Evolutionary conservation across 306 rosid genomes (phyloP), one percentile per base, ranked within the genome.

Genomic region (Gastrolobium villosum): DNA sequence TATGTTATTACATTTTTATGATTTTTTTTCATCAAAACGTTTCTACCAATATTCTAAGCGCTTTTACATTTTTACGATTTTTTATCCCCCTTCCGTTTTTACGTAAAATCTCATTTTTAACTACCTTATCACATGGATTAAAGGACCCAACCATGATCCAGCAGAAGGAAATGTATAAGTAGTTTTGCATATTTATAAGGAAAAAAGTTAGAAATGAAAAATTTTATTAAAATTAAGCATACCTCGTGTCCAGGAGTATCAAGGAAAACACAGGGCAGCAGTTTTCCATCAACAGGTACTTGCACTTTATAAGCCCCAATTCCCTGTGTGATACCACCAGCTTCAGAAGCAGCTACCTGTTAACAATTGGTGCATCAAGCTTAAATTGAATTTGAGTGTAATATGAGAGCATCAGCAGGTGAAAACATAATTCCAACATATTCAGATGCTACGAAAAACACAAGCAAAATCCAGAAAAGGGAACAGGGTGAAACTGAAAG

Each of bases 191-290:
- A 53, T 48, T 50, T 3, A 53, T 35, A 56, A 13, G 7, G 10
- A 55, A 26, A 70, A 59, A 43, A 10, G 36, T 41, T 44, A 39
- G 26, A 75, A 78, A 34, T 75, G 28, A 61, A 65, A 69, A 20
- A 37, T 20, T 65, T 61, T 56, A 50, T 30, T 39, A 70, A 76
- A 65, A 31, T 34, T 73, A 50, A 36, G 48, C 59, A 75, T 91
- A 93, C 99, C 98, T 95, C 97, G 7, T 95, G 99, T 32, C 99
- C 98, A 53, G 99, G 99, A 77, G 99, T 95, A 75, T 95, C 99
- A 32, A 95, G 97, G 69, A 95, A 93, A 88, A 95, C 94, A 83
- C 99, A 95, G 4, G 97, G 87, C 80, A 86, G 91, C 75, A 69
- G 52, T 64, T 95, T 91, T 37, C 98, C 97, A 85, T 95, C 99